Evolutionary conservation across 2,329 filamentous ascomycete genomes (phyloP), one percentile per base, ranked within the genome.

Genomic region (Talaromyces sp.): DNA sequence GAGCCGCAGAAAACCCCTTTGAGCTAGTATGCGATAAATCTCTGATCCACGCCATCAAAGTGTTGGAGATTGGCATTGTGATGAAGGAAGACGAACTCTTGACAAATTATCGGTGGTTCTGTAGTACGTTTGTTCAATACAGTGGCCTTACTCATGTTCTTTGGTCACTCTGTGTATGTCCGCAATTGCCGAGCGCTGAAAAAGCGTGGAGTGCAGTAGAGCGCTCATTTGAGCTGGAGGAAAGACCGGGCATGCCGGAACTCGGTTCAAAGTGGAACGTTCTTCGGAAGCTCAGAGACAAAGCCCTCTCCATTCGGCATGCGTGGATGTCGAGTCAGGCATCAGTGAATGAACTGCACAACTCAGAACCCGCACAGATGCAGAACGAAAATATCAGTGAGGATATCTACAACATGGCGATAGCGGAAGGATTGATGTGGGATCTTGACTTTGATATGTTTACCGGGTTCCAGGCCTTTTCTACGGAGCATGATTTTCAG

Each of bases 131-230:
- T 40, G 76, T 77, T 0, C 79, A 80, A 66, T 80, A 77, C 21
- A 76, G 81, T 58, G 70, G 78, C 35, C 69, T 80, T 21, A 75
- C 80, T 2, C 81, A 80, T 62, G 68, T 79, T 0, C 68, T 82
- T 1, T 80, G 80, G 72, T 73, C 80, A 62, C 63, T 81, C 1
- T 79, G 78, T 61, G 71, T 81, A 3, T 71, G 67, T 57, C 79
- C 79, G 0, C 64, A 65, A 0, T 76, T 73, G 0, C 66, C 67
- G 0, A 68, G 68, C 21, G 69, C 69, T 0, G 69, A 71, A 0
- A 67, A 74, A 18, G 79, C 75, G 0, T 79, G 80, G 72, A 42
- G n/a, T 37, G 31, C 6, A 54, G 50, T 54, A 5, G 50, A 54
- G 11, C 31, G 31, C 11, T 21, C 50, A 21, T 54, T 54, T 35